Evolutionary conservation across 2,329 filamentous ascomycete species (phyloP), one percentile per base, ranked within the genome.

Genomic region (Neofusicoccum umdonicola): DNA sequence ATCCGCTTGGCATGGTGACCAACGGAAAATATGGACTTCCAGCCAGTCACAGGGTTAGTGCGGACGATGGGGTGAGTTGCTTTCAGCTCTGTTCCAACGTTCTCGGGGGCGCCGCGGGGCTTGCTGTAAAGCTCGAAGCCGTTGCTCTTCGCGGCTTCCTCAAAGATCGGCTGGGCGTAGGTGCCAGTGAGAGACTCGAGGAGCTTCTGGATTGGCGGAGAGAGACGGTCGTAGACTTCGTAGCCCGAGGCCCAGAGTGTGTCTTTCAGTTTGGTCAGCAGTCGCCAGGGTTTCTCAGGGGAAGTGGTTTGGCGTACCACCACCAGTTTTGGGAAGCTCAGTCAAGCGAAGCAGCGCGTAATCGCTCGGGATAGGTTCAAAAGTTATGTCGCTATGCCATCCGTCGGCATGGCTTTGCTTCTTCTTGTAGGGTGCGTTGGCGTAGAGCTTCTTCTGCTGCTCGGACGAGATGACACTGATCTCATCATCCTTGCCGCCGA

Each of bases 41-140:
- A 88, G 0, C 85, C 85, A 0, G 86, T 88, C 0, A 88, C 85
- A 0, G 87, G 86, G 67, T 89, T 87, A 0, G 86, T 88, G 13
- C 86, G 80, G 7, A 88, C 78, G 0, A 87, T 80, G 0, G 85
- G 85, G 67, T 88, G 85, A 0, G 80, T 74, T 0, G 85, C 81
- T n/a, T 74, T 76, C 12, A 88, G 72, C 1, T 81, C 76, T 1
- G 71, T 71, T 6, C 86, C 85, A 2, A 83, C 73, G 69, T 88
- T 88, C 68, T 83, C 79, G 0, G 85, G 84, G 0, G 82, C 76
- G 1, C 85, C 85, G 17, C 85, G 78, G 7, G 78, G 74, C 39
- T 79, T 77, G 13, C 78, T 73, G 72, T 85, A 83, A 1, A 84
- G 67, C 62, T 79, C 73, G 70, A 83, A 83, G 56, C 73, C 69